Evolutionary conservation across 306 rosid genomes (phyloP).

Genomic region (Rosa rugosa): DNA sequence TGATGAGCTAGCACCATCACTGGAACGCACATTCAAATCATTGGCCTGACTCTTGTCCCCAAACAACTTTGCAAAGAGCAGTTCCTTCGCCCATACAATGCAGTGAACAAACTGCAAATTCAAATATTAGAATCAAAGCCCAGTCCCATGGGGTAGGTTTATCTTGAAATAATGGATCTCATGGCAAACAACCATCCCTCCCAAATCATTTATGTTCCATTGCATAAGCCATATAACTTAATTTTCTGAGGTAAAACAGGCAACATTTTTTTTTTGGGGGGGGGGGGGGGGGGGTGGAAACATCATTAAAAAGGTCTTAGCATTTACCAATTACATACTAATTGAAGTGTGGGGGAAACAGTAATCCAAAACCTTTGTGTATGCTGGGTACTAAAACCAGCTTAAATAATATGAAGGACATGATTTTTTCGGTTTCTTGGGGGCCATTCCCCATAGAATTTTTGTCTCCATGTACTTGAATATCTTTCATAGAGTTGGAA

Average conservation of each 20-base stretch:
- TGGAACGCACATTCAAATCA: conserved; percentile 86
- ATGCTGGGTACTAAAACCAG: not conserved
- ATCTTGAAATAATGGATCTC: not conserved
- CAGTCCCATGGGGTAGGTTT: not conserved
- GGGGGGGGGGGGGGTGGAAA: not conserved
- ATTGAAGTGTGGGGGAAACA: not conserved
- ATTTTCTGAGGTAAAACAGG: not conserved
- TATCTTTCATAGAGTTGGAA: not conserved
- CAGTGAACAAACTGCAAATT: conserved; percentile 90
- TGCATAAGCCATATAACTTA: conserved; percentile 4
- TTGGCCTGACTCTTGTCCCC: conserved; percentile 93
- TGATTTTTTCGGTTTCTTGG: not conserved
- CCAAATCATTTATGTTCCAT: not conserved
- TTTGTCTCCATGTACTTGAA: not conserved
- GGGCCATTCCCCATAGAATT: not conserved
- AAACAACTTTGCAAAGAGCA: conserved; percentile 85
- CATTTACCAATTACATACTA: not conserved
- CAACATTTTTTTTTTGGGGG: no score
- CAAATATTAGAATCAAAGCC: conserved; percentile 13
- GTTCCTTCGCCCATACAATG: conserved; percentile 97
- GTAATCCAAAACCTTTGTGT: not conserved
- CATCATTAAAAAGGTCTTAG: not conserved
- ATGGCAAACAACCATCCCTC: not conserved
- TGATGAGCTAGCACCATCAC: conserved; percentile 84
- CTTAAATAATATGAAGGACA: not conserved